These are phyloP conservation scores for Suhomyces sp. DNA, from an alignment of 805 yeast genomes.

Conservation along the genomic window DNA sequence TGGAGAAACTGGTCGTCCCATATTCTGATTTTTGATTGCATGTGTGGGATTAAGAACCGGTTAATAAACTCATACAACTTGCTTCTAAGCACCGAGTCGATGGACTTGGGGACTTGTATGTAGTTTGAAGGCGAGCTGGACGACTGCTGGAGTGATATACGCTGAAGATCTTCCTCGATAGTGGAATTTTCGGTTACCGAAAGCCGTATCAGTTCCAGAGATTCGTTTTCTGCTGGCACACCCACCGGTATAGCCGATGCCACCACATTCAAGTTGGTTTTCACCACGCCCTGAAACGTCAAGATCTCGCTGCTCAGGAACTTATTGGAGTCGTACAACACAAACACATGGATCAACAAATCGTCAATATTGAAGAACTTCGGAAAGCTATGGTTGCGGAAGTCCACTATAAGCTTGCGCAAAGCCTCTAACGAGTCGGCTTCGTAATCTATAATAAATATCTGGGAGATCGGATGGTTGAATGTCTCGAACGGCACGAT, in stretches of 20 bases:
- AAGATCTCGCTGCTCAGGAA: slow-evolving; percentile 27
- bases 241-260: slow-evolving; percentile 21
- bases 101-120: slow-evolving; percentile 28
- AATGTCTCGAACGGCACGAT: slow-evolving; percentile 80
- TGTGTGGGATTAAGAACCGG: slow-evolving; percentile 66
- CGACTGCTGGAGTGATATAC: slow-evolving; percentile 24
- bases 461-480: slow-evolving; percentile 78
- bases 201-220: slow-evolving; percentile 1
- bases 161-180: slow-evolving; percentile 50
- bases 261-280: slow-evolving; percentile 22
- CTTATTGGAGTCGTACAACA: slow-evolving; percentile 26
- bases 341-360: slow-evolving; percentile 43
- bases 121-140: slow-evolving; percentile 10
- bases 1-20: slow-evolving; percentile 85
- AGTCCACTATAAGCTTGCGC: slow-evolving; percentile 50
- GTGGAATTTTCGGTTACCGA: slow-evolving; percentile 32
- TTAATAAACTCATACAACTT: slow-evolving; percentile 47
- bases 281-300: slow-evolving; percentile 26
- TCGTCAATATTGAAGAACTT: slow-evolving; percentile 66
- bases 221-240: slow-evolving; percentile 10
- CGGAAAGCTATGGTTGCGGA: slow-evolving; percentile 52
- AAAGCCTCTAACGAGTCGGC: slow-evolving; percentile 54
- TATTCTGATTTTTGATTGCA: slow-evolving; percentile 73
- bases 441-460: slow-evolving; percentile 59
- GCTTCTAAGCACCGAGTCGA: slow-evolving; percentile 38